These are phyloP conservation scores for Claviceps capensis DNA, from an alignment of 2,329 filamentous ascomycete genomes.

Conservation along the genomic window DNA sequence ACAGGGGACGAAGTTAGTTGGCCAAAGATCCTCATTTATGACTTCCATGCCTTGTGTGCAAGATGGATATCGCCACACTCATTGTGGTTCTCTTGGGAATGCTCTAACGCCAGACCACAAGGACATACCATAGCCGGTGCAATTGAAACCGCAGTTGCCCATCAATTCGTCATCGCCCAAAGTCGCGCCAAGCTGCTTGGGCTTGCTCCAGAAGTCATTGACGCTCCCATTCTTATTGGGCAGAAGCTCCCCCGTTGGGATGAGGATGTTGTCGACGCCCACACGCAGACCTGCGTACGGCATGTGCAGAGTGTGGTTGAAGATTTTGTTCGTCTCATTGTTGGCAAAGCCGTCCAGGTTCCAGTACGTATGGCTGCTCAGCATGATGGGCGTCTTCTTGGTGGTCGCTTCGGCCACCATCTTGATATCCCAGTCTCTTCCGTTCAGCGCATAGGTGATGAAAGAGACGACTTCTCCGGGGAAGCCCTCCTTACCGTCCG, in stretches of 20 bases:
- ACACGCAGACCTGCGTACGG: constrained; percentile 61
- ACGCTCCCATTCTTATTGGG: constrained; percentile 52
- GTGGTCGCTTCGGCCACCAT: constrained; percentile 59
- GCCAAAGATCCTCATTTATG: too few relatives aligned
- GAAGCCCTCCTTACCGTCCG: constrained; percentile 62
- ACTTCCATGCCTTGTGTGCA: too few relatives aligned
- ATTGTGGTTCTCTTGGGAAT: not conserved
- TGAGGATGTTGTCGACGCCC: constrained; percentile 54
- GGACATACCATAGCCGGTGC: constrained; percentile 65
- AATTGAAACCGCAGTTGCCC: constrained; percentile 68
- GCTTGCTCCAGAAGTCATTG: constrained; percentile 70
- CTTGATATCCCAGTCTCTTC: constrained; percentile 56
- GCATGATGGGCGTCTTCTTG: constrained; percentile 71
- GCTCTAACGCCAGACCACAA: not conserved
- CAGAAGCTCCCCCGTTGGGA: constrained; percentile 65
- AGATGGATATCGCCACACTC: too few relatives aligned
- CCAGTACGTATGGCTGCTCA: constrained; percentile 65
- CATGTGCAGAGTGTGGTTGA: constrained; percentile 61
- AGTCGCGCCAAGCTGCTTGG: constrained; percentile 66
- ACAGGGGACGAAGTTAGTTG: not conserved
- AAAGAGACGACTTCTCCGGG: constrained; percentile 63
- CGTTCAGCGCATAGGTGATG: constrained; percentile 57
- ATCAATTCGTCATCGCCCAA: constrained; percentile 46
- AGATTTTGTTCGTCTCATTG: constrained; percentile 46
- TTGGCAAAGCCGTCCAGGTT: constrained; percentile 71